Evolutionary conservation across 176 grass and related monocot genomes (phyloP), one percentile per base, ranked within the genome.

Genomic region (Avena sativa): DNA sequence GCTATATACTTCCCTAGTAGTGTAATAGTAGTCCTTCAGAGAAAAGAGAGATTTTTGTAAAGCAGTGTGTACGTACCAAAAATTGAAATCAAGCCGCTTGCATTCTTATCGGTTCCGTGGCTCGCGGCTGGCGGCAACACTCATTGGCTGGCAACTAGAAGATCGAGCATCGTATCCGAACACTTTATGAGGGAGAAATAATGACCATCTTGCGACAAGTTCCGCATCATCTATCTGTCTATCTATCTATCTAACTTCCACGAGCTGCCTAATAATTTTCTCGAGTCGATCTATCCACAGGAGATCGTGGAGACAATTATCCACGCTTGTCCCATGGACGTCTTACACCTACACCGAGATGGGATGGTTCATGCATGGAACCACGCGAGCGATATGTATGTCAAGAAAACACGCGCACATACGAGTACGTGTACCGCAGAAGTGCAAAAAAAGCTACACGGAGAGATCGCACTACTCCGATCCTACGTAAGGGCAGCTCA

Each of bases 351-450:
- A 38, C 36, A 43, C 40, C 21, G 43, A n/a, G 49, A 76, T 30
- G 16, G 1, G 9, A 13, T 17, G 15, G 26, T 46, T 9, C 17
- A 8, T 43, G 40, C 21, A 8, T 26, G 65, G 20, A 80, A 28
- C 19, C 38, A 40, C 38, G 38, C 36, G 55, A 34, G 34, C 6
- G 58, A 80, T 43, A 43, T 43, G 40, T 46, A 74, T n/a, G 49
- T 56, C 83, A 77, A 63, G 55, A 53, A 67, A 61, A 64, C 53
- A 61, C 71, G 40, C 40, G 40, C 40, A 7, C 6, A 0, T 43
- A 60, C 82, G 25, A 25, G 21, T 84, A 80, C 85, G 85, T 88
- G 89, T 88, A 70, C 76, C 59, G 85, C 81, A 91, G 21, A 59
- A 87, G 58, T 49, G 25, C 38, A 43, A 43, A 48, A 71, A 52